Evolutionary conservation across 2,329 filamentous ascomycete species (phyloP), one percentile per base, ranked within the genome.

Genomic region (Fusarium sp.): DNA sequence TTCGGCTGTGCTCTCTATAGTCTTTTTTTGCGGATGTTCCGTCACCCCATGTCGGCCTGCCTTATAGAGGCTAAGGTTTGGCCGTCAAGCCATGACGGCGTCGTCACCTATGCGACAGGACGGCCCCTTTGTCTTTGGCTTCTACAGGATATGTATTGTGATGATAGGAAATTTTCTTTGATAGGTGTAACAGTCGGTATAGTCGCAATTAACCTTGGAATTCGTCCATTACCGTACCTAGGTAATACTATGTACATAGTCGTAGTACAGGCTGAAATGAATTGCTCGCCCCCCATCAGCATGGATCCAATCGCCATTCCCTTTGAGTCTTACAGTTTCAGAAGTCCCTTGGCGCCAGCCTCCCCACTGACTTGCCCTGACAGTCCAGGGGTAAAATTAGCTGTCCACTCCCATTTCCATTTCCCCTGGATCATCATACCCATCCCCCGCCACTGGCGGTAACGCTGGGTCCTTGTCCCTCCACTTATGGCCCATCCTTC

Each of bases 301-400:
- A 57, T 38, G 41, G 38, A 16, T 30, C 26, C 46, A 50, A 54
- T 67, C 49, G 59, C 65, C 15, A 50, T 42, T 26, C 41, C 34
- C 41, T 47, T 49, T 36, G 46, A 55, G 70, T 72, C 61, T 73
- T 66, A 68, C 63, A 50, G 71, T 73, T 73, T 73, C 71, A 73
- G 69, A 60, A 54, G 41, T 45, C 54, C 49, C 44, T 65, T 66
- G 54, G 54, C 60, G 55, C n/a, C 62, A 49, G 33, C 47, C 34
- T 36, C 16, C 23, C 23, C 33, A 50, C 46, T 37, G 10, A 33
- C 33, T 31, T 50, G 23, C 23, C 47, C 47, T 40, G 47, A 50
- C 41, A 41, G 34, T 45, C 38, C 57, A 70, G 67, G 67, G 67
- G 67, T 67, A 70, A 70, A 70, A 66, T 56, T 72, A 63, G 65